Base-by-base conservation (phyloP, 805 yeast genomes). In the Candida adriatica region DNA sequence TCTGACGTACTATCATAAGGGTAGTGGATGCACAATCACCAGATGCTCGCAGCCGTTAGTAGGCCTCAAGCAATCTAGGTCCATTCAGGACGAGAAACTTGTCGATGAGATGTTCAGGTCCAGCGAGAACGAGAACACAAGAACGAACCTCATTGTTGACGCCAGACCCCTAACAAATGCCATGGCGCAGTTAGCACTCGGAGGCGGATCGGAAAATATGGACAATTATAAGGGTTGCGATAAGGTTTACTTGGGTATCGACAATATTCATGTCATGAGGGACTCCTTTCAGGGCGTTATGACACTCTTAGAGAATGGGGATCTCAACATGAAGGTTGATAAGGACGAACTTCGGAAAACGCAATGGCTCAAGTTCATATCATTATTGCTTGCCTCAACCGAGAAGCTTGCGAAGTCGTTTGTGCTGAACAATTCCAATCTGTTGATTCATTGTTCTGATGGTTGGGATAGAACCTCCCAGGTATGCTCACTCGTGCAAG, bases 391-490 rank as follows among this genome's bases (percentile, higher is more conserved):
- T 30, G 76, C 76, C 29, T 79, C 94, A 0, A 80, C 87, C 0
- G 88, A 83, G 34, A 68, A 82, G 21, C 71, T 92, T 28, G 75
- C 81, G 16, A 80, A 85, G 49, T 81, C 90, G n/a, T 69, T 92
- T 15, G 83, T 84, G 33, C 73, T 79, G 45, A 85, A 86, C 55
- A 75, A 78, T 40, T 81, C 92, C 13, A 94, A 90, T 53, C 68
- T 90, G 4, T 53, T 92, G 8, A 70, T 92, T 6, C 98, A 92
- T 60, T 92, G 98, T 54, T 86, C 96, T 1, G 98, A 92, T 61
- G 98, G 98, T 1, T 92, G 98, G 98, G 98, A 92, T 53, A 65
- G 98, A 36, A 92, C 98, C 0, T 75, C 96, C 0, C 97, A 92
- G 52, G 73, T 88, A 2, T 70, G 87, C 6, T 79, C 95, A 3